These are phyloP conservation scores for Sporormia fimetaria DNA, from an alignment of 495 filamentous ascomycete genomes.

Conservation along the genomic window DNA sequence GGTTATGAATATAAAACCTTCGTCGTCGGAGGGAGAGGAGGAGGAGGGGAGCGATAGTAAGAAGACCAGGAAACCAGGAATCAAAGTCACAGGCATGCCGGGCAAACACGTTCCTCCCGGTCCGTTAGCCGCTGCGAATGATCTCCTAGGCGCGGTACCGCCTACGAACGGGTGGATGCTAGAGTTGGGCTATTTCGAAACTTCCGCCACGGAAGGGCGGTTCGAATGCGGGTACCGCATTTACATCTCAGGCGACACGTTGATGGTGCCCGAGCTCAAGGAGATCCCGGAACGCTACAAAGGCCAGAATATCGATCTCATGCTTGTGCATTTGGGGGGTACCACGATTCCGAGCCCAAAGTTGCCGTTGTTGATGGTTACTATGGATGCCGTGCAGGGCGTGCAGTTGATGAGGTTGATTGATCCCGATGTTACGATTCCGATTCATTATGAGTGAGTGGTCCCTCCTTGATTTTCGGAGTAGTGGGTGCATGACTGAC, in stretches of 20 bases:
- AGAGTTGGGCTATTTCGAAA: constrained; percentile 44
- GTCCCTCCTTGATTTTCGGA: neutral
- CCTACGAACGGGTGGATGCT: constrained; percentile 66
- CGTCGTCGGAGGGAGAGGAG: neutral
- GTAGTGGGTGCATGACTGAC: neutral
- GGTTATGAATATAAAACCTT: constrained; percentile 37
- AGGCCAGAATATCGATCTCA: constrained; percentile 48
- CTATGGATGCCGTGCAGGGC: constrained; percentile 59
- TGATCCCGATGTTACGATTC: constrained; percentile 54
- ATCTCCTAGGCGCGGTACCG: constrained; percentile 51
- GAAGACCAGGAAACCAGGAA: constrained; percentile 28
- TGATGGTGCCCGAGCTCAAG: constrained; percentile 50
- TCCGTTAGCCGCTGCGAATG: constrained; percentile 40
- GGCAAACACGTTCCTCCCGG: constrained; percentile 56
- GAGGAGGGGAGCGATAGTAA: constrained; percentile 11
- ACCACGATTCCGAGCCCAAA: constrained; percentile 53
- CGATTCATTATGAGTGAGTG: constrained; percentile 51
- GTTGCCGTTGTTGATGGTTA: constrained; percentile 54
- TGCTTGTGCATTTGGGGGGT: constrained; percentile 56
- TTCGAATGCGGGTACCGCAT: constrained; percentile 48
- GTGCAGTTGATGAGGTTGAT: constrained; percentile 49
- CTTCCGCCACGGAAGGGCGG: constrained; percentile 1
- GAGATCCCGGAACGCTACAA: constrained; percentile 46
- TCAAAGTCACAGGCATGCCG: constrained; percentile 56
- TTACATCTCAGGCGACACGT: constrained; percentile 65